Evolutionary conservation across 768 basidiomycete genomes (phyloP), one percentile per base, ranked within the genome.

Genomic region (Tremella fuciformis): DNA sequence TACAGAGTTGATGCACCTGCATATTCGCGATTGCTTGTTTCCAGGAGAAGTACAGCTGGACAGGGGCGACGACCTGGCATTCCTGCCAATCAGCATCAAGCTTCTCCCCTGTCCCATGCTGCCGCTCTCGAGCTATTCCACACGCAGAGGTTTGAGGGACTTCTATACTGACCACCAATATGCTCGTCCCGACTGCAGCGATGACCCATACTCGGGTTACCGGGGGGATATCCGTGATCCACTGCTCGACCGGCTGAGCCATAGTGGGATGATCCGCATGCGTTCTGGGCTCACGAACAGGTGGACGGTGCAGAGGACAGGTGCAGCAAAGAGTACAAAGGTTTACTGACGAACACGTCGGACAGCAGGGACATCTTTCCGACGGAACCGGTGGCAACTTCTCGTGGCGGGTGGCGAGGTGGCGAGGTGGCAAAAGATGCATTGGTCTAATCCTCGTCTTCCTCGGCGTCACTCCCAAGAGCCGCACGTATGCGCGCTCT

Each of bases 41-140:
- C 74, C 85, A 88, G 68, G 89, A 94, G 78, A 90, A 94, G 77
- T 93, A 97, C 41, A 96, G 82, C 73, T 96, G 92, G 22, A 94
- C 78, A 1, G 91, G 90, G 0, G 91, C 90, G 2, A 97, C 84
- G 24, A 91, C 79, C 70, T 93, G 88, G 68, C 87, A 90, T 91
- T 97, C 92, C 92, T 96, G 53, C 25, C 8, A 2, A 2, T 24
- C 21, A 50, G 4, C 39, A 26, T 26, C 24, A 16, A 19, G 29
- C 26, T 16, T 40, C 1, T 25, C 21, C n/a, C 25, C 9, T 46
- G 6, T 46, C 42, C 22, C 42, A 46, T 34, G 6, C n/a, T n/a
- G n/a, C n/a, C n/a, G n/a, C n/a, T 41, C 18, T 41, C 18, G 11
- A 18, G 39, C 39, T 41, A 11, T 41, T 41, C 39, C 39, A 41